Evolutionary conservation across 2,329 filamentous ascomycete species (phyloP).

Genomic region (Penicillium sp.): DNA sequence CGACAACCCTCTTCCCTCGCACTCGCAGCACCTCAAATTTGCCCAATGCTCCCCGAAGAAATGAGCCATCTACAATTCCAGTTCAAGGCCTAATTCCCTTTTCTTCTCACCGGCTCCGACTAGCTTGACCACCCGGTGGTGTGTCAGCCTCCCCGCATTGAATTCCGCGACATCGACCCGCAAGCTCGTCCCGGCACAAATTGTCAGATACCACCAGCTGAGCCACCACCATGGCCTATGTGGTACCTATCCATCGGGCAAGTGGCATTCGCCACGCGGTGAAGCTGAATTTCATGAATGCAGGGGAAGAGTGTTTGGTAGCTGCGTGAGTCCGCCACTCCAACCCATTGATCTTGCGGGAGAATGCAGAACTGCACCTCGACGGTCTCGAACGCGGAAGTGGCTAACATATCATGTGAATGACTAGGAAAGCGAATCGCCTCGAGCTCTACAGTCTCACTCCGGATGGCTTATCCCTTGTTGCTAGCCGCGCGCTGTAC

Average conservation of each 20-base stretch:
- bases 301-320: slow-evolving; percentile 73
- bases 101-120: neutral
- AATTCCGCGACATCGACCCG: slow-evolving; percentile 3
- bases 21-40: slow-evolving; percentile 3
- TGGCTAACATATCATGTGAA: neutral
- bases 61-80: slow-evolving; percentile 6
- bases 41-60: slow-evolving; percentile 2
- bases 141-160: slow-evolving; percentile 4
- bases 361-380: neutral
- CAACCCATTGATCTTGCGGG: neutral
- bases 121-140: neutral
- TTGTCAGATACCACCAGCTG: slow-evolving; percentile 3
- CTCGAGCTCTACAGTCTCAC: slow-evolving; percentile 52
- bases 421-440: slow-evolving; percentile 40
- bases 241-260: slow-evolving; percentile 86
- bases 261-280: slow-evolving; percentile 88
- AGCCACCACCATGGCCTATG: slow-evolving; percentile 67
- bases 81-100: neutral
- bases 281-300: slow-evolving; percentile 67
- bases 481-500: slow-evolving; percentile 67
- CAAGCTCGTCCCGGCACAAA: slow-evolving; percentile 10
- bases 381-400: neutral
- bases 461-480: slow-evolving; percentile 58
- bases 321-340: slow-evolving; percentile 62
- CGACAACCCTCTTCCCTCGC: slow-evolving; percentile 7